Evolutionary conservation across 2,329 filamentous ascomycete genomes (phyloP), one percentile per base, ranked within the genome.

Genomic region (Thielaviopsis euricoi): DNA sequence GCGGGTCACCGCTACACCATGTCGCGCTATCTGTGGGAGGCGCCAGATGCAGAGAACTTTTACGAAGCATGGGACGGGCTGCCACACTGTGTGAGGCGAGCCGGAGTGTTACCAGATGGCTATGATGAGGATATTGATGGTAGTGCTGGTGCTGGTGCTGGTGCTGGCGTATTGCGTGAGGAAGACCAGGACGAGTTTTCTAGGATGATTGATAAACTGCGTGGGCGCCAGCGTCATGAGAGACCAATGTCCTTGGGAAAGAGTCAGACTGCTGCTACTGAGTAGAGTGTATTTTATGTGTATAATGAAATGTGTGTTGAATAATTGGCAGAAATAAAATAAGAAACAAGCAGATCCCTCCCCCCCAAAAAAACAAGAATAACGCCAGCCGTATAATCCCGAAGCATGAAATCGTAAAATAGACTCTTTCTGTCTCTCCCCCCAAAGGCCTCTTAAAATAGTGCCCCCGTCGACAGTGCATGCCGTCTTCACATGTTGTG

Each of bases 401-500:
- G 55, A n/a, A n/a, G n/a, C n/a, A 62, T 51, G 60, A 26, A 49
- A 52, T 19, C 19, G 22, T 15, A 15, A 56, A 58, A 23, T n/a
- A 52, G 48, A 37, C 4, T 33, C 29, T 10, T 10, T 33, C 9
- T 43, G 5, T 10, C 37, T n/a, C 37, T 15, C 13, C 13, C 2
- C 2, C 6, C 37, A 12, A 21, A 48, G n/a, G 4, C 6, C 37
- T 17, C 9, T 5, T 26, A 26, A 4, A 26, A 26, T 10, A 33
- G 5, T 2, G 15, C 13, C 50, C 29, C 22, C 6, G 7, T 23
- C 17, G 23, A 15, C 25, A 6, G 29, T 48, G 6, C 40, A 12
- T 7, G 4, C 5, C n/a, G 12, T 25, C 9, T 57, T 60, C 58
- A 84, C 67, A 82, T 81, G 64, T 97, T 97, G 70, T 95, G 86